Evolutionary conservation across 768 basidiomycete genomes (phyloP).

Genomic region (Pleurotus ostreatus): DNA sequence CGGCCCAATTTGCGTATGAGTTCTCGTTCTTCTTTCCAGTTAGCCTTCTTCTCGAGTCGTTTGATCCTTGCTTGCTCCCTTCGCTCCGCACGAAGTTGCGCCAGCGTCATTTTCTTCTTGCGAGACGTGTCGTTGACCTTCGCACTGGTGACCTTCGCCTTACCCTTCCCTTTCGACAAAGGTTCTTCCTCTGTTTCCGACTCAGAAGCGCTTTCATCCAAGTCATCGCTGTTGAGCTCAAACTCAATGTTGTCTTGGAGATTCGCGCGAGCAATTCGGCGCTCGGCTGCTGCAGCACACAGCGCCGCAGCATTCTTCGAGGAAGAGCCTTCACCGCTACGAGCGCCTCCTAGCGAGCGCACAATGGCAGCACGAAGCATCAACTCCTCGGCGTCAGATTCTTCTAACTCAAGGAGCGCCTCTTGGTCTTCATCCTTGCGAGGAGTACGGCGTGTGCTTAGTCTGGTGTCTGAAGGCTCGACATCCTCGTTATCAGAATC

Average conservation of each 20-base stretch:
- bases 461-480: neutral
- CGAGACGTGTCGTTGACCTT: slow-evolving; percentile 12
- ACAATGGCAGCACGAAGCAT: slow-evolving; percentile 58
- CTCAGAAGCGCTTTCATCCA: slow-evolving; percentile 16
- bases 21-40: slow-evolving; percentile 43
- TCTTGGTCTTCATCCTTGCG: slow-evolving; percentile 20
- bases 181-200: slow-evolving; percentile 26
- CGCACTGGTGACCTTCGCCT: slow-evolving; percentile 18
- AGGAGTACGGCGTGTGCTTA: slow-evolving; percentile 9
- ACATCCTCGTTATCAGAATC: slow-evolving; percentile 24
- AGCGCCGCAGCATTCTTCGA: slow-evolving; percentile 35
- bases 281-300: slow-evolving; percentile 53
- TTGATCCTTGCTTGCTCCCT: slow-evolving; percentile 21
- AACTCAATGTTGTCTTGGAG: slow-evolving; percentile 29
- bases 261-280: slow-evolving; percentile 34
- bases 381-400: slow-evolving; percentile 38
- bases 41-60: slow-evolving; percentile 21
- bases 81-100: slow-evolving; percentile 24
- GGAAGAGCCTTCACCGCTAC: slow-evolving; percentile 21
- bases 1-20: slow-evolving; percentile 63
- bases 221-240: slow-evolving; percentile 15
- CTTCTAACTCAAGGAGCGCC: slow-evolving; percentile 29
- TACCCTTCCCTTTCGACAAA: slow-evolving; percentile 25
- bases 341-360: slow-evolving; percentile 41
- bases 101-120: slow-evolving; percentile 30